Conservation (phyloP, 345 rosid species). For the Murraya paniculata region DNA sequence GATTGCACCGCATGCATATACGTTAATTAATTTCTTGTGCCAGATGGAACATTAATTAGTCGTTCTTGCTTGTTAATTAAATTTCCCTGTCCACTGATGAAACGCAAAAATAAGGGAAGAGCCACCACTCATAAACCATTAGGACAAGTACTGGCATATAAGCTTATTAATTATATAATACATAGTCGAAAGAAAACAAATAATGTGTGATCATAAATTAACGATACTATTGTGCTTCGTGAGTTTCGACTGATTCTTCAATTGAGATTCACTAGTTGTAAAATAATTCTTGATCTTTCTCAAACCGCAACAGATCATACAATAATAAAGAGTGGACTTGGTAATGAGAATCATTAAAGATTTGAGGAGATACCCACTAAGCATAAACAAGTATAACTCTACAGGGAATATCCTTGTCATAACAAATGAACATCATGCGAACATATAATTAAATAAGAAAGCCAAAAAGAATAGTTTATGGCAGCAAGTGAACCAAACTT, state of each 20-base stretch:
- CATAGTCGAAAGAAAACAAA: not conserved
- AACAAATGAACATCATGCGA: constrained; percentile 7
- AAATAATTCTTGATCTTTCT: not conserved
- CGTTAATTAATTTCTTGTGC: too few relatives aligned
- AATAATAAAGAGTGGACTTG: not conserved
- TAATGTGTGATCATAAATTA: not conserved
- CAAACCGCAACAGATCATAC: not conserved
- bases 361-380: constrained; percentile 8
- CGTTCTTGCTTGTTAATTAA: not conserved
- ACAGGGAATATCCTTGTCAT: constrained; percentile 19
- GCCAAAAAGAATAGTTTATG: constrained; percentile 14
- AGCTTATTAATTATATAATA: not conserved
- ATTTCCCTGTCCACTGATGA: not conserved
- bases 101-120: not conserved
- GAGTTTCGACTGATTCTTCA: not conserved
- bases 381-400: constrained; percentile 1
- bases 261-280: not conserved
- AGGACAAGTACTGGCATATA: not conserved
- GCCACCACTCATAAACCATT: not conserved
- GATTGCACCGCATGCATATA: too few relatives aligned
- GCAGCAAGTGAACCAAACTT: constrained; percentile 8
- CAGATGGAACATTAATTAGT: not conserved
- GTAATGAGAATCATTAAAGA: constrained; percentile 8
- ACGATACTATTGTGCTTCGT: not conserved
- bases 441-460: constrained; percentile 9